A percentile compares a stretch with the other conserved stretches of the same genome.
phyloP scores from a whole-genome alignment of 2,329 filamentous ascomycete genomes.

The Grosmannia clavigera region DNA sequence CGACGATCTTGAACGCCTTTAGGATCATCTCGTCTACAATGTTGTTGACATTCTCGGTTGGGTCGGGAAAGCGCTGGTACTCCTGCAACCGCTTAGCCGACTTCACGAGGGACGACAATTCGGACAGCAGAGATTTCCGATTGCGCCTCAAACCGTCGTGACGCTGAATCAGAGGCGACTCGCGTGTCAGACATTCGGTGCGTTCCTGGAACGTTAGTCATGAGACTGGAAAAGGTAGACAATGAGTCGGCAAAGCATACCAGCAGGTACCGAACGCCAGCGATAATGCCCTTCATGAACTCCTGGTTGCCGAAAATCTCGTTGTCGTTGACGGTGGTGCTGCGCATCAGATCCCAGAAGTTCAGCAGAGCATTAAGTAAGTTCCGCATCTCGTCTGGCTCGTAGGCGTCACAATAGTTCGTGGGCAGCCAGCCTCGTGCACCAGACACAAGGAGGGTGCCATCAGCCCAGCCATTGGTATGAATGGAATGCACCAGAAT shows the following conservation, averaged over 20 bases:
- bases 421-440: conserved; percentile 92
- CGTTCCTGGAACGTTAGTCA: conserved; percentile 50
- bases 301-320: conserved; percentile 82
- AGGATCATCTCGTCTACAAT: conserved; percentile 87
- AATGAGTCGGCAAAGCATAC: conserved; percentile 38
- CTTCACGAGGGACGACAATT: conserved; percentile 81
- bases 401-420: conserved; percentile 94
- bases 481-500: conserved; percentile 93
- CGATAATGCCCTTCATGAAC: conserved; percentile 87
- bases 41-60: conserved; percentile 51
- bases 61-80: conserved; percentile 38
- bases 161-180: conserved; percentile 60
- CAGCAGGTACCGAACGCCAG: conserved; percentile 78
- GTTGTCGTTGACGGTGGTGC: conserved; percentile 61
- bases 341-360: conserved; percentile 82
- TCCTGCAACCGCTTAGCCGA: conserved; percentile 78
- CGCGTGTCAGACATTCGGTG: conserved; percentile 75
- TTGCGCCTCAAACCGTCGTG: conserved; percentile 67
- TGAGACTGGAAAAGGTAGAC: neutral
- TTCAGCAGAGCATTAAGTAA: conserved; percentile 77
- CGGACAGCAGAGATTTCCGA: conserved; percentile 77
- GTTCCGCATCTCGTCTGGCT: conserved; percentile 74
- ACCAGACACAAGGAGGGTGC: conserved; percentile 75
- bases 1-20: conserved; percentile 90
- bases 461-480: conserved; percentile 97